Evolutionary conservation across 2,329 filamentous ascomycete genomes (phyloP), one percentile per base, ranked within the genome.

Genomic region (Diaporthe sp.): DNA sequence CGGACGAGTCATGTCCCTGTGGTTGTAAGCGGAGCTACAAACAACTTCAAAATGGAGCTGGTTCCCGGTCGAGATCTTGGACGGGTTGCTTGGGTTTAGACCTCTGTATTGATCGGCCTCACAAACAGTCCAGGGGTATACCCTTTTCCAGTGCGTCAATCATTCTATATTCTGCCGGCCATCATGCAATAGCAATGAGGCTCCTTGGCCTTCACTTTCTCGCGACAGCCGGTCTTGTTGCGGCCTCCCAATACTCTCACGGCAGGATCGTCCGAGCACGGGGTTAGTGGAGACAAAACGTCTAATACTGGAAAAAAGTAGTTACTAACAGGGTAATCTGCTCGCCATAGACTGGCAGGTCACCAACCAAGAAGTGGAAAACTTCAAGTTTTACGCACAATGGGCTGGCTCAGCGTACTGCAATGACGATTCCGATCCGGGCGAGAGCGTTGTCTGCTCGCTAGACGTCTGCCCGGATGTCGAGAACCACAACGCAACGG

Each of bases 331-430:
- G 19, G 8, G n/a, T 22, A 17, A 9, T 17, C n/a, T 37, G 22
- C 2, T 68, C 31, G 13, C 49, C 4, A 17, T 25, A 68, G 65
- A 68, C 15, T 53, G 22, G 31, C 31, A 68, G 19, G 49, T 75
- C 31, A 76, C 70, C 44, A 68, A n/a, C 15, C 68, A 76, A 60
- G 73, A 75, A 8, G 25, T 76, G 17, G 42, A 49, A 12, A 61
- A 73, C 39, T 73, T 76, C n/a, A 68, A 25, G 67, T 87, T 88
- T 79, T 91, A 86, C 78, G 84, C 86, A 37, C 86, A 91, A 80
- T 90, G 89, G 78, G 83, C 89, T 6, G 86, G 83, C 2, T 87
- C 89, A 5, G 84, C 86, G 3, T 90, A 90, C 81, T 92, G 90
- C 84, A 90, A 91, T 82, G 85, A 81, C 67, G 80, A 85, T 4